These are phyloP conservation scores for Prosopis cineraria DNA, from an alignment of 306 rosid species.

Conservation along the genomic window DNA sequence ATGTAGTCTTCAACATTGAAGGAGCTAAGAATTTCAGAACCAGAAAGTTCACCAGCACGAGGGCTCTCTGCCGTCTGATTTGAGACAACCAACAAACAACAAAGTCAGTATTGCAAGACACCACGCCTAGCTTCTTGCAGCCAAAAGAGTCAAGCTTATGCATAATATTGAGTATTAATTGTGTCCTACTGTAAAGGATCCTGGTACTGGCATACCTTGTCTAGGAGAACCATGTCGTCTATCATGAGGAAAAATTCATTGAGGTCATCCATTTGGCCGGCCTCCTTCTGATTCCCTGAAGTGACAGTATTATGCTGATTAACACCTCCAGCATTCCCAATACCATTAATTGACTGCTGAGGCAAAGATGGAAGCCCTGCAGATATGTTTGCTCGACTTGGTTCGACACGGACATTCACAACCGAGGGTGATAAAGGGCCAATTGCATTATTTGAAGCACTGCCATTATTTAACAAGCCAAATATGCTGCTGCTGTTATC, in stretches of 20 bases:
- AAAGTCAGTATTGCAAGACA: not conserved
- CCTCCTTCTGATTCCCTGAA: not conserved
- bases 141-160: not conserved
- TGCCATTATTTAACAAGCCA: constrained; percentile 11
- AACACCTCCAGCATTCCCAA: constrained; percentile 17
- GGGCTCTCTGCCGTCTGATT: constrained; percentile 1
- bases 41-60: not conserved
- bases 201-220: constrained; percentile 29
- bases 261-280: not conserved
- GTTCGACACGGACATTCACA: not conserved
- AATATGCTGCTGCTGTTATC: not conserved
- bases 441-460: not conserved
- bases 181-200: not conserved
- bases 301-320: not conserved
- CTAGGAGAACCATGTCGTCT: not conserved
- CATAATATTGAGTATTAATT: not conserved
- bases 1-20: constrained; percentile 3
- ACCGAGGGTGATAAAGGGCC: not conserved
- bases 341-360: not conserved
- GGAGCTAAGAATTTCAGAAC: not conserved
- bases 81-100: not conserved
- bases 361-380: not conserved
- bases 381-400: constrained; percentile 12
- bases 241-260: constrained; percentile 6
- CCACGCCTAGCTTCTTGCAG: not conserved